Evolutionary conservation across 2,329 filamentous ascomycete genomes (phyloP), one percentile per base, ranked within the genome.

Genomic region (Lasiodiplodia gonubiensis): DNA sequence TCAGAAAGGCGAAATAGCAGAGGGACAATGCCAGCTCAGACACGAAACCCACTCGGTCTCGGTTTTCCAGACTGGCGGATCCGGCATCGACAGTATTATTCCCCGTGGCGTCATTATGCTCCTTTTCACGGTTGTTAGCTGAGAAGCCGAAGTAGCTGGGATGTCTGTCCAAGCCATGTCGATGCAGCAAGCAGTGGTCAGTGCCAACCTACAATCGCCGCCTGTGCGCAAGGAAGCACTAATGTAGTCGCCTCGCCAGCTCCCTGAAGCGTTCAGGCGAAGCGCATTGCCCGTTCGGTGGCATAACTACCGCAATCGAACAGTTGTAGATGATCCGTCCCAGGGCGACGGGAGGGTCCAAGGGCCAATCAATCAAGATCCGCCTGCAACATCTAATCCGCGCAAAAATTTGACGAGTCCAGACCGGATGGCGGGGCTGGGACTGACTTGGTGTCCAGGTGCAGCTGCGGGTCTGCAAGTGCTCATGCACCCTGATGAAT

Each of bases 181-280:
- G 59, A 51, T 51, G 59, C 59, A 63, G 46, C 46, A 63, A 51
- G 59, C 59, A 51, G 42, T 63, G 59, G 59, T 51, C 59, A 51
- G 46, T 63, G 59, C 59, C 46, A 37, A 30, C 59, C 27, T 51
- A 63, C 42, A 37, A 6, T 33, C 21, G n/a, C 59, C 35, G 49
- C 25, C 46, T 46, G 27, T 49, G 46, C 46, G 21, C 46, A 33
- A 25, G 23, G 27, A 25, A n/a, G 49, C 27, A 37, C 59, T 39
- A 51, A 63, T 6, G 30, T 18, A 35, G 46, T n/a, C 42, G 59
- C 59, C 23, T 25, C 49, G n/a, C 30, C 49, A 48, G 42, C 12
- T 25, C 23, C 42, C 27, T n/a, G 46, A 63, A 33, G n/a, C 30
- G 27, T 63, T 37, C 27, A 37, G 30, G 59, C 59, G 59, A 51